Evolutionary conservation across 768 basidiomycete genomes (phyloP).

Genomic region (Lepiota venenata): DNA sequence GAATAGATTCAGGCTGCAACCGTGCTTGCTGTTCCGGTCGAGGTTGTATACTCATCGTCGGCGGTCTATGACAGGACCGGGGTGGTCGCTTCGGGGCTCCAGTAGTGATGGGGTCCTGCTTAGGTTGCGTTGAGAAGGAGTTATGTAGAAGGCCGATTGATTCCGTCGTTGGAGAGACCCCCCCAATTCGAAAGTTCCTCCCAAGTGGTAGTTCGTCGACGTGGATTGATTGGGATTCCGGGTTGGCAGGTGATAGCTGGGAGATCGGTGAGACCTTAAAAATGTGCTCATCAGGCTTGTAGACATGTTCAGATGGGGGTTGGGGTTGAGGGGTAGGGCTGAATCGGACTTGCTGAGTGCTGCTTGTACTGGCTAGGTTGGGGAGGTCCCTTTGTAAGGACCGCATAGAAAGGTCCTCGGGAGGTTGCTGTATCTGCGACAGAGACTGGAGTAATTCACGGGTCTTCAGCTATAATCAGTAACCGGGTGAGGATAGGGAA

Average conservation of each 20-base stretch:
- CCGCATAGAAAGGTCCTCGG: neutral
- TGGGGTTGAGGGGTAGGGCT: neutral
- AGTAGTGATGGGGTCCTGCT: slow-evolving; percentile 14
- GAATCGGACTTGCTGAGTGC: neutral
- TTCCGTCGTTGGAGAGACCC: neutral
- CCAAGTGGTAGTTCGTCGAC: neutral
- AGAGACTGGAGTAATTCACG: neutral
- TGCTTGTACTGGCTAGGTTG: neutral
- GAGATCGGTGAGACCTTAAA: neutral
- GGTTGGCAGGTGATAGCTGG: neutral
- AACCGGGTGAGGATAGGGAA: neutral
- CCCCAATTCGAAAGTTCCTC: neutral
- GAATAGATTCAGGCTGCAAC: neutral
- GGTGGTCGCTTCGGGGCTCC: slow-evolving; percentile 18
- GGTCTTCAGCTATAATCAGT: neutral
- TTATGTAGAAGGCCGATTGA: neutral
- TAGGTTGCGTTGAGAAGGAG: neutral
- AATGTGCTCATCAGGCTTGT: neutral
- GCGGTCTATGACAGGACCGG: neutral
- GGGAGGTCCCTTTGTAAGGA: neutral
- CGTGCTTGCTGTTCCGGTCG: neutral
- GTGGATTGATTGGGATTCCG: neutral
- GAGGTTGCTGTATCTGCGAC: neutral
- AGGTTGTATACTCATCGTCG: neutral
- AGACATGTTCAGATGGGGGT: neutral